Conservation (phyloP, 139 green algal genomes). For the Bryopsis sp. region DNA sequence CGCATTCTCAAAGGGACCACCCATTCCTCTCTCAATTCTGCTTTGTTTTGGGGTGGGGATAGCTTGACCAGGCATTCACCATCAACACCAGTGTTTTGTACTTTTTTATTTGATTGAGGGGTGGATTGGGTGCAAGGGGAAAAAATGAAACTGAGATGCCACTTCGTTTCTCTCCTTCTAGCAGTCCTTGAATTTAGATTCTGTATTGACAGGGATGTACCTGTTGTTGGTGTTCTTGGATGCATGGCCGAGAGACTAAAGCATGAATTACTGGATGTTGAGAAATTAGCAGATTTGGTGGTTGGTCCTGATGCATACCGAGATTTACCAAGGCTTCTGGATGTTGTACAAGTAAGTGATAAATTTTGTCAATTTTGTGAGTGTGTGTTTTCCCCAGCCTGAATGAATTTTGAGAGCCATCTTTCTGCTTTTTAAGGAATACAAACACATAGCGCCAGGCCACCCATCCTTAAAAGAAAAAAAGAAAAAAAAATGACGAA, state of each 20-base stretch:
- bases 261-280: conserved; percentile 47
- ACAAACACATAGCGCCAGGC: too few species aligned
- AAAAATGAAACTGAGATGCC: neutral
- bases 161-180: neutral
- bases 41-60: conserved; percentile 8
- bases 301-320: conserved; percentile 82
- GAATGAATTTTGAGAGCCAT: too few species aligned
- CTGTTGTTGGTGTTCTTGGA: conserved; percentile 74
- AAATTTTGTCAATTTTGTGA: neutral
- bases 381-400: neutral
- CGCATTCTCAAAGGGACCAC: too few species aligned
- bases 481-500: too few species aligned
- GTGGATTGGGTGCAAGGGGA: neutral
- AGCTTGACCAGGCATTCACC: neutral
- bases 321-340: conserved; percentile 72
- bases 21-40: too few species aligned
- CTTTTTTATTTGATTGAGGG: neutral
- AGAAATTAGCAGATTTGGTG: conserved; percentile 78
- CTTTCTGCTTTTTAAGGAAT: too few species aligned
- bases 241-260: conserved; percentile 94
- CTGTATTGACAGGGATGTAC: conserved; percentile 13
- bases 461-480: too few species aligned
- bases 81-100: neutral
- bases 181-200: neutral
- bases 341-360: conserved; percentile 37